Percentiles rank a stretch among this genome's conserved stretches.
These are phyloP conservation scores for Moesziomyces aphidis DNA, from an alignment of 1,284 basidiomycete genomes.

Conservation along the genomic window DNA sequence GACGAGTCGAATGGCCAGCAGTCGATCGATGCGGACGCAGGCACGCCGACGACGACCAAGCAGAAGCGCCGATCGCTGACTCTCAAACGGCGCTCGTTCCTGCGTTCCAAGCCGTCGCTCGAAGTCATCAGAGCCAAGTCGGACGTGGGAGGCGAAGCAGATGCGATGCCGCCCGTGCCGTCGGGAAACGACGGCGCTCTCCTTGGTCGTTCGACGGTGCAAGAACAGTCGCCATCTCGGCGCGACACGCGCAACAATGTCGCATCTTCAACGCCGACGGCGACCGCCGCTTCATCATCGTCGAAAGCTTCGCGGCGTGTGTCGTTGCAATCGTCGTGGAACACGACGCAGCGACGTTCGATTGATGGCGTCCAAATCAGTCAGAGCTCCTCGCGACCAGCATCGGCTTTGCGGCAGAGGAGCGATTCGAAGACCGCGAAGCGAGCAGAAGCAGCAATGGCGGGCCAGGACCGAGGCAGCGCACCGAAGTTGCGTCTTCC, in stretches of 20 bases:
- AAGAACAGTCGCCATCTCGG: not conserved
- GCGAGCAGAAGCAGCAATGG: not conserved
- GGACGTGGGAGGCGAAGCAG: not conserved
- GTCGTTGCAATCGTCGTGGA: conserved; percentile 15
- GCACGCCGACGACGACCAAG: conserved; percentile 13
- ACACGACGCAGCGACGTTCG: conserved; percentile 7
- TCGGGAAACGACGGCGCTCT: not conserved
- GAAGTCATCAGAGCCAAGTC: conserved; percentile 14
- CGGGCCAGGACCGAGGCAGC: conserved; percentile 6
- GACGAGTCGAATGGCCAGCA: conserved; percentile 1
- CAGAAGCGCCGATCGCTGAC: conserved; percentile 40
- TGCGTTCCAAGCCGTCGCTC: conserved; percentile 35
- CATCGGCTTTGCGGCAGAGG: not conserved
- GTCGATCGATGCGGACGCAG: conserved; percentile 11
- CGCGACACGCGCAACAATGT: conserved; percentile 1
- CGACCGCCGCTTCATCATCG: not conserved
- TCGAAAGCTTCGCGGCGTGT: conserved; percentile 11
- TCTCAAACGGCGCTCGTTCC: conserved; percentile 38
- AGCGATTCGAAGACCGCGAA: not conserved
- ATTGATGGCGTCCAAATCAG: conserved; percentile 3
- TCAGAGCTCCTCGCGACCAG: not conserved
- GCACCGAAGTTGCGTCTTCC: conserved; percentile 1
- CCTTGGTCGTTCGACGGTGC: not conserved
- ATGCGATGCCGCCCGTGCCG: conserved; percentile 21
- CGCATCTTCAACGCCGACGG: not conserved